phyloP scores from a whole-genome alignment of 1,284 basidiomycete genomes.

The Cryptococcus sp. region DNA sequence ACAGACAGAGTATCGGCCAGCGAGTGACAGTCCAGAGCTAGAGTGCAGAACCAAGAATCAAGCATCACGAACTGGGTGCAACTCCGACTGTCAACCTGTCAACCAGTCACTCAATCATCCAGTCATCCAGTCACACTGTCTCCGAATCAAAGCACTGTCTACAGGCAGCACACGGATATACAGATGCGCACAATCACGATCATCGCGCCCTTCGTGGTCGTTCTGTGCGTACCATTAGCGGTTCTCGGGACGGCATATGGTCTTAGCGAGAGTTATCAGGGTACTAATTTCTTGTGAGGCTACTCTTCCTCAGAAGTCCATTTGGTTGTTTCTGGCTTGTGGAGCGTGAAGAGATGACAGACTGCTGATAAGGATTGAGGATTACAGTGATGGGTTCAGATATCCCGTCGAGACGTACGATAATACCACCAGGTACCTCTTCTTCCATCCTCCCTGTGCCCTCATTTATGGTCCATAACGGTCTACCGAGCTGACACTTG shows the following conservation, averaged over 20 bases:
- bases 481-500: neutral
- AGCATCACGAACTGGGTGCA: too few species aligned
- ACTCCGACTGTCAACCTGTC: too few species aligned
- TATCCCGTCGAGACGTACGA: conserved; percentile 34
- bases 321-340: neutral
- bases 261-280: conserved; percentile 25
- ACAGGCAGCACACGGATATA: too few species aligned
- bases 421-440: conserved; percentile 46
- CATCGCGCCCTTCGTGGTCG: neutral
- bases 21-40: too few species aligned
- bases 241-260: conserved; percentile 27
- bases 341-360: conserved; percentile 23
- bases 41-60: too few species aligned
- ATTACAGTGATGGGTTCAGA: conserved; percentile 30
- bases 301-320: neutral
- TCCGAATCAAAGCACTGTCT: too few species aligned
- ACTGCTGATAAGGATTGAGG: conserved; percentile 8
- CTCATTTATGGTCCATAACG: neutral
- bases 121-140: too few species aligned
- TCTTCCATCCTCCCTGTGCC: neutral
- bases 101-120: too few species aligned
- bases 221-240: neutral
- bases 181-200: neutral
- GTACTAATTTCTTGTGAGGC: conserved; percentile 34
- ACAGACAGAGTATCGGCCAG: too few species aligned